Base-by-base conservation (phyloP, 2,329 filamentous ascomycete genomes). In the Apiospora kogelbergensis region DNA sequence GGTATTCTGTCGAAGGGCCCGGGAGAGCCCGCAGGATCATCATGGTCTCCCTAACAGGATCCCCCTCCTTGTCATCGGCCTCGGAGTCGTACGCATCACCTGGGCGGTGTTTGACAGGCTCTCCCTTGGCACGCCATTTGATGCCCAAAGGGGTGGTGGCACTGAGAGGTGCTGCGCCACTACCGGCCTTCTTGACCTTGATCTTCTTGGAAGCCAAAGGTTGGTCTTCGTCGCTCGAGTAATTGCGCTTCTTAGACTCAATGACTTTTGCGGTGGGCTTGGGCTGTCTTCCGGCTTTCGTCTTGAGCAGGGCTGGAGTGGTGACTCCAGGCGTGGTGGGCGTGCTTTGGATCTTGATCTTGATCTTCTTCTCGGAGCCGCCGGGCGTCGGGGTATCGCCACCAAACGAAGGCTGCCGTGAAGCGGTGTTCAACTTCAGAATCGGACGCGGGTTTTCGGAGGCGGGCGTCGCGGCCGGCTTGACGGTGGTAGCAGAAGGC, bases 21-120 rank as follows among this genome's bases (percentile, higher is more conserved):
- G 94, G 93, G 68, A 90, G 80, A 92, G 98, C 97, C 70, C 96
- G 93, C 71, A 99, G 80, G 10, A 99, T 86, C 73, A 98, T 93
- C 72, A 97, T 91, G 76, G 95, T 92, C 80, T 98, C 95, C 70
- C 97, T 93, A 1, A 92, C 87, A 0, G 96, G 96, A 76, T 99
- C 96, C 11, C 84, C 81, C 79, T 99, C 96, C 17, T 91, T 89
- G 77, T 98, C 96, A 68, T 94, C 96, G 15, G 95, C 94, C 80
- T 98, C 96, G 3, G 95, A 98, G 78, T 99, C 96, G 80, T 98
- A 99, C 9, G 95, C 96, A 68, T 97, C 94, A 66, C 96, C 96
- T 1, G 89, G 88, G 6, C 90, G 90, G 72, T 93, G 88, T 41
- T 87, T 84, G 7, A 93, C 91, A 1, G 88, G 85, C 71, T 89